Conservation (phyloP, 306 rosid species). For the Dryas octopetala region DNA sequence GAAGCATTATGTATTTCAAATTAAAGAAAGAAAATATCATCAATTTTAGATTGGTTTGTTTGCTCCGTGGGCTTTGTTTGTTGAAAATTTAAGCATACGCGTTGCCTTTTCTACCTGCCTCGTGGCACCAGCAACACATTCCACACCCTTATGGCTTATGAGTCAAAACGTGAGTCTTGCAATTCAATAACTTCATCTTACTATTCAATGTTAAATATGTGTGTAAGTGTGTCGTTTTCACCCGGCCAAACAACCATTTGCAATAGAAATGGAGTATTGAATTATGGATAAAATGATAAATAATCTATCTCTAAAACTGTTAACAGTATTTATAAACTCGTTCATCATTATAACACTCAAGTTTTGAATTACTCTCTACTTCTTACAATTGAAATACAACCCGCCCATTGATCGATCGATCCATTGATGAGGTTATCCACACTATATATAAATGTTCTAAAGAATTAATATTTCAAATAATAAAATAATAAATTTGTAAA, state of each 20-base stretch:
- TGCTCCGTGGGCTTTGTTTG: background rate
- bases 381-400: too few species aligned
- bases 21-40: background rate
- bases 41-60: too few species aligned
- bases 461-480: too few species aligned
- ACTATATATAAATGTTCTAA: too few species aligned
- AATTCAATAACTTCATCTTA: background rate
- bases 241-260: background rate
- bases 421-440: too few species aligned
- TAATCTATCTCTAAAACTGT: too few species aligned
- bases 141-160: background rate
- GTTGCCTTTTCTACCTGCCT: background rate
- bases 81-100: background rate
- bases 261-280: background rate
- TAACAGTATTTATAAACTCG: too few species aligned
- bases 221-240: background rate
- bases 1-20: background rate
- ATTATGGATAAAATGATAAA: too few species aligned
- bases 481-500: background rate
- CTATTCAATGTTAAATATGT: background rate
- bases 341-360: too few species aligned
- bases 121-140: background rate
- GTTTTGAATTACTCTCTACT: too few species aligned
- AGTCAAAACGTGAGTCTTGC: background rate
- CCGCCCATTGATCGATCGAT: too few species aligned